These are phyloP conservation scores for Erodium chrysanthum DNA, from an alignment of 441 rosid species.

Conservation along the genomic window DNA sequence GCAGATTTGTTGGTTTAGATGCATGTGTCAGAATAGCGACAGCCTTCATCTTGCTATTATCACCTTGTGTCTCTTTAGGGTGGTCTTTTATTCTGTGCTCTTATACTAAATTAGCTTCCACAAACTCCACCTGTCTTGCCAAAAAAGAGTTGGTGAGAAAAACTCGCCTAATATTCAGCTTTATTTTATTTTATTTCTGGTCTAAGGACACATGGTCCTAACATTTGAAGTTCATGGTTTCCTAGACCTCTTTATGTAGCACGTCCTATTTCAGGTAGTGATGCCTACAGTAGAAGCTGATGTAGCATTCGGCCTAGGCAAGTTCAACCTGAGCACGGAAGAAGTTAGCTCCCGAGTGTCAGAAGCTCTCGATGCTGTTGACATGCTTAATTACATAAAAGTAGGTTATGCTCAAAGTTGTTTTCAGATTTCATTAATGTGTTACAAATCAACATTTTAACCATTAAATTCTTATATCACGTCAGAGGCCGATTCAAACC, in stretches of 20 bases:
- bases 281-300: conserved; percentile 97
- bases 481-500: conserved; percentile 86
- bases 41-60: too few species aligned
- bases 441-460: background rate
- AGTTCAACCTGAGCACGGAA: conserved; percentile 40
- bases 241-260: too few species aligned
- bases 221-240: background rate
- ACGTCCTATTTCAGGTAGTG: conserved; percentile 47
- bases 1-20: too few species aligned
- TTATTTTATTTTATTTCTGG: too few species aligned
- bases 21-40: too few species aligned
- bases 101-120: too few species aligned
- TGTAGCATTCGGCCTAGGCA: conserved; percentile 94
- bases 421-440: background rate
- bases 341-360: conserved; percentile 60
- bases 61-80: too few species aligned
- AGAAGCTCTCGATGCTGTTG: conserved; percentile 65
- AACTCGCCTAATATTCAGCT: too few species aligned
- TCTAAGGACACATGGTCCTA: too few species aligned
- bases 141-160: too few species aligned
- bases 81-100: too few species aligned
- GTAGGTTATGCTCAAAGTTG: conserved; percentile 24
- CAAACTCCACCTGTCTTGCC: too few species aligned
- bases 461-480: conserved; percentile 5
- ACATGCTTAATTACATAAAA: conserved; percentile 61